Conservation (phyloP, 257 asterid species). For the Gentiana macrophylla region DNA sequence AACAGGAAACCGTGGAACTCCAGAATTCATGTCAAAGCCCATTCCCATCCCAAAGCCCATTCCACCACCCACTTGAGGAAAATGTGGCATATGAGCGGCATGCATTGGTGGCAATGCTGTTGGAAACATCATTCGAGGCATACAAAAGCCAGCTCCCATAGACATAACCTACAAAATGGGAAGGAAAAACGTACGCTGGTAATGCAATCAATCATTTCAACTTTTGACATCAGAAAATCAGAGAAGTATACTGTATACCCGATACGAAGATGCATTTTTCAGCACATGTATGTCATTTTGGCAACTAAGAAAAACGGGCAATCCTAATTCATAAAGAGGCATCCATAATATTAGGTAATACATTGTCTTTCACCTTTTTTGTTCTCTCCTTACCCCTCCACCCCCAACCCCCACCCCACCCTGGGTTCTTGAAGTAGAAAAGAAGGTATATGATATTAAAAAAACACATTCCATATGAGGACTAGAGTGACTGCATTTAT, state of each 20-base stretch:
- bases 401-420: neutral
- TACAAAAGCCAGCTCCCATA: constrained; percentile 81
- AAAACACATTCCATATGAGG: neutral
- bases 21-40: constrained; percentile 59
- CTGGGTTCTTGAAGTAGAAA: neutral
- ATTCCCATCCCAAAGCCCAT: constrained; percentile 56
- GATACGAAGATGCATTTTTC: neutral
- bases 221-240: no score
- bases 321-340: no score
- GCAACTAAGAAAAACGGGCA: no score
- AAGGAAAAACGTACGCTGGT: neutral
- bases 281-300: neutral
- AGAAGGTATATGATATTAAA: neutral
- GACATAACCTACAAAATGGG: constrained; percentile 67
- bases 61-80: constrained; percentile 55
- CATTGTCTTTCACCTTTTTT: neutral
- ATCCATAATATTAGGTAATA: no score
- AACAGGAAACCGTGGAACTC: constrained; percentile 44
- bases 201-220: constrained; percentile 1
- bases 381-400: neutral
- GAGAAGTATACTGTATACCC: neutral
- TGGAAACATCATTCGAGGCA: constrained; percentile 83
- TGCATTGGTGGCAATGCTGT: constrained; percentile 62
- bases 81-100: constrained; percentile 59
- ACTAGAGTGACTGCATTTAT: neutral